Base-by-base conservation (phyloP, 371 early-diverging fungal genomes). In the Mortierella sp. region DNA sequence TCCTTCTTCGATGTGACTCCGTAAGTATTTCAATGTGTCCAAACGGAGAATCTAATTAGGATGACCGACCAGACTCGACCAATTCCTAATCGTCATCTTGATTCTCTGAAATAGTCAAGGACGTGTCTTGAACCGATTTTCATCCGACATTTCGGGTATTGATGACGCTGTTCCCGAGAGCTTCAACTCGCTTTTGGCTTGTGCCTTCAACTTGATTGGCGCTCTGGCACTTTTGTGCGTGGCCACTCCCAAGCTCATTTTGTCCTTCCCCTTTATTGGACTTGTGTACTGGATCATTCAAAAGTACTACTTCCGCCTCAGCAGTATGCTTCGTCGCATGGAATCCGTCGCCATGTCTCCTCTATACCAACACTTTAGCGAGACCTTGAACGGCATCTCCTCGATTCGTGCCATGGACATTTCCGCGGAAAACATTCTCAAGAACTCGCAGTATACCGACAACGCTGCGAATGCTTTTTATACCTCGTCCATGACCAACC, bases 51-150 rank as follows among this genome's bases (percentile, higher is more conserved):
- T 37, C 37, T 9, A 37, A 37, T 37, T n/a, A n/a, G n/a, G n/a
- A n/a, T n/a, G n/a, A n/a, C n/a, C n/a, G n/a, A n/a, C n/a, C n/a
- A n/a, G n/a, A n/a, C n/a, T n/a, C n/a, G n/a, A n/a, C n/a, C n/a
- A n/a, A n/a, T n/a, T n/a, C n/a, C n/a, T n/a, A n/a, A n/a, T 50
- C 14, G 4, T 21, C 3, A n/a, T 50, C 92, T 18, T 80, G 87
- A 37, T 4, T 60, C 90, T 21, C 71, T 84, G 6, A 88, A 89
- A 57, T 86, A 92, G 51, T 18, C 70, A 91, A 16, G 94, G 94
- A 7, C 86, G 93, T 16, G 86, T 95, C 51, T 70, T 95, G 61
- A 92, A 91, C 74, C 80, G 94, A 29, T 94, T 94, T 69, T 83
- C 86, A 37, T 84, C 86, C 57, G 93, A 93, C 74, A 84, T 90